Conservation (phyloP, 257 asterid genomes). For the Rhazya stricta region DNA sequence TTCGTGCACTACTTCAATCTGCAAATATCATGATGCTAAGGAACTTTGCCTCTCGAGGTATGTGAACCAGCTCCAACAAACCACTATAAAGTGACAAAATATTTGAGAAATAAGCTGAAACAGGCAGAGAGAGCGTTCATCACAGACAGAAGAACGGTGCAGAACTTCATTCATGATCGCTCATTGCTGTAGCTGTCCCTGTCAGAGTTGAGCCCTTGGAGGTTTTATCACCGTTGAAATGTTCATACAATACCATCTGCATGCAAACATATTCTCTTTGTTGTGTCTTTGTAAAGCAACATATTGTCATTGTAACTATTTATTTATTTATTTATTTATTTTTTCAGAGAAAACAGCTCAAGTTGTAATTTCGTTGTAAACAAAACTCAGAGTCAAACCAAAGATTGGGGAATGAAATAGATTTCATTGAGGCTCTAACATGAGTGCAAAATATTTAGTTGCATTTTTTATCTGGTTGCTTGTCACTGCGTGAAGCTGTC, state of each 20-base stretch:
- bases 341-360: no score
- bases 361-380: not conserved
- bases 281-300: not conserved
- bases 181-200: not conserved
- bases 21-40: not conserved
- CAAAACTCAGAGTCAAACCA: not conserved
- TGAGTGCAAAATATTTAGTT: no score
- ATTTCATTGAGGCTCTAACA: no score
- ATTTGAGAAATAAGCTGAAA: not conserved
- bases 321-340: no score
- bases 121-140: not conserved
- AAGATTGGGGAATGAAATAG: not conserved
- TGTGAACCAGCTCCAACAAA: not conserved
- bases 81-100: not conserved
- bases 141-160: not conserved
- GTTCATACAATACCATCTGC: not conserved
- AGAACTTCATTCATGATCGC: not conserved
- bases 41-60: not conserved
- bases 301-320: not conserved
- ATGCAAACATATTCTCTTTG: not conserved
- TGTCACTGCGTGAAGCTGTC: no score
- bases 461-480: no score
- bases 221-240: not conserved
- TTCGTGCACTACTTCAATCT: not conserved
- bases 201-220: not conserved